Base-by-base conservation (phyloP, 805 yeast genomes). In the Starmerella ratchasimensis region DNA sequence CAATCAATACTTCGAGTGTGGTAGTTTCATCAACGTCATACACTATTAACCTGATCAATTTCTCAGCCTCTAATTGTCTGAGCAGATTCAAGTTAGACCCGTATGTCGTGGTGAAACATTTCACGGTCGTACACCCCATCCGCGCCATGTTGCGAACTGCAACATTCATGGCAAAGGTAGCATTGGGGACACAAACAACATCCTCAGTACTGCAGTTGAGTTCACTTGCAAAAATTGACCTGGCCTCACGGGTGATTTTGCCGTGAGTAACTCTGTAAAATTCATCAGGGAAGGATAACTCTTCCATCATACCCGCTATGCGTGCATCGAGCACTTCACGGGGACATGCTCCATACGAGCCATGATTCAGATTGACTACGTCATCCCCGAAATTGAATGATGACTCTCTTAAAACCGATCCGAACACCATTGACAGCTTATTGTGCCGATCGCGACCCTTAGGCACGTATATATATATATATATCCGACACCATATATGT, bases 291-390 rank as follows among this genome's bases (percentile, higher is more conserved):
- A 58, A 64, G 4, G 43, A 38, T 20, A 54, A 50, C 29, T 60
- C 61, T 30, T 53, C 43, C 23, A 57, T 42, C 19, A 56, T 36
- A 15, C 48, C 49, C 33, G 55, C 46, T 24, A 55, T 42, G 42
- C 57, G 66, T 11, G 55, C 58, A 1, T 66, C 65, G 18, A 61
- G 45, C 1, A 76, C 71, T 4, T 63, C 57, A 7, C 52, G 57
- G 0, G 83, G 79, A 3, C 68, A 60, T 1, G 67, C 57, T 1
- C 83, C 84, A 49, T 56, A 77, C 1, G 80, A 68, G 6, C 83
- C 83, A 51, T 76, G 76, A 54, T 77, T 77, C 31, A 75, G 65
- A 13, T 71, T 69, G 3, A 54, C 52, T 7, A 62, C 60, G 2
- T 54, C 61, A 1, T 59, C 48, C 23, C 58, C 67, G 10, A 72